Conservation (phyloP, 768 basidiomycete species). For the Suillus tomentosus region DNA sequence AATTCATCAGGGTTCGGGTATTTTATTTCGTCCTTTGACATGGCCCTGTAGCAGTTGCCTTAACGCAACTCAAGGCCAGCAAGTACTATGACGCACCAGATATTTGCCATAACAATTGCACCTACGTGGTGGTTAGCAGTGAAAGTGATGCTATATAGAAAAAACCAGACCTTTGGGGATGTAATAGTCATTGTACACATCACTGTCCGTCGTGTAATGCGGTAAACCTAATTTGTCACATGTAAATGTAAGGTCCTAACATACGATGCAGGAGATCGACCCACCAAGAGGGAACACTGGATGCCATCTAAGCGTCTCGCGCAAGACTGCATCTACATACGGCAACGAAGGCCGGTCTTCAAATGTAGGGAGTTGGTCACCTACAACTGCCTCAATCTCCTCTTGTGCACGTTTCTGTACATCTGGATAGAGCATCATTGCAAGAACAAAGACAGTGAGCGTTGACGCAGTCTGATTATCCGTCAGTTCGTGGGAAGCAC, state of each 20-base stretch:
- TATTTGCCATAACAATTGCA: constrained; percentile 32
- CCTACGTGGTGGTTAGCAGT: constrained; percentile 26
- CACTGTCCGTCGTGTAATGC: constrained; percentile 27
- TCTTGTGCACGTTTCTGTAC: constrained; percentile 35
- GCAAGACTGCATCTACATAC: constrained; percentile 36
- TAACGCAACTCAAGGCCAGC: constrained; percentile 13
- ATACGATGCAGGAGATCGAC: constrained; percentile 4
- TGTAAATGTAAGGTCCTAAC: background rate
- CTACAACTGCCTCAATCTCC: constrained; percentile 36
- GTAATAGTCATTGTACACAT: constrained; percentile 27
- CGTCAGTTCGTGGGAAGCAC: constrained; percentile 7
- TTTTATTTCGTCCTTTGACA: constrained; percentile 29
- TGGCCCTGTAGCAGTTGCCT: constrained; percentile 23
- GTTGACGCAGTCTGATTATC: constrained; percentile 34
- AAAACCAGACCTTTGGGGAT: constrained; percentile 29
- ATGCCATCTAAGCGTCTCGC: constrained; percentile 38
- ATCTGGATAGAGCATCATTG: constrained; percentile 38
- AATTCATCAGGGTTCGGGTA: constrained; percentile 31
- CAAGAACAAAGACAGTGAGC: constrained; percentile 32
- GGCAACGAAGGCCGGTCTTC: constrained; percentile 31
- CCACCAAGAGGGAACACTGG: constrained; percentile 34
- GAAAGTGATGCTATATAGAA: background rate
- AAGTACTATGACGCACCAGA: constrained; percentile 23
- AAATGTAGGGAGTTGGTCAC: constrained; percentile 31
- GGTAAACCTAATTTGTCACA: constrained; percentile 25